Percentiles rank a stretch among this genome's conserved stretches.
Evolutionary conservation across 345 rosid genomes (phyloP).

Genomic region (Mangifera indica): DNA sequence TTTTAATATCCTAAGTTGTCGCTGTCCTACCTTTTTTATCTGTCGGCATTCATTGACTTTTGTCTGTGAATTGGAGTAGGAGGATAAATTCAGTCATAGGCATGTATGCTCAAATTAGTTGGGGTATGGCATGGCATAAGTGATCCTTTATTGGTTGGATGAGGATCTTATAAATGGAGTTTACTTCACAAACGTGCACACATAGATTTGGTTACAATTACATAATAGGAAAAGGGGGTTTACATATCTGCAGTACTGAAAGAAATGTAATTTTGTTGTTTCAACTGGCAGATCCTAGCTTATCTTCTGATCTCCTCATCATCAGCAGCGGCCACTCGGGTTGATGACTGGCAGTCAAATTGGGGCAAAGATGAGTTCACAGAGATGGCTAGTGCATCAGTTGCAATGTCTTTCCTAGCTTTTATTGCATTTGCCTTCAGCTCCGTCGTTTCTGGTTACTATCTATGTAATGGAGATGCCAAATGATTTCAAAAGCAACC

Average conservation of each 20-base stretch:
- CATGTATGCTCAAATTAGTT: neutral
- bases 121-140: neutral
- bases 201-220: neutral
- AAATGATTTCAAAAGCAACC: constrained; percentile 20
- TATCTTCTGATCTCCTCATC: constrained; percentile 90
- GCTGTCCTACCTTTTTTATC: neutral
- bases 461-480: constrained; percentile 46
- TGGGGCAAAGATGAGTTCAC: constrained; percentile 99
- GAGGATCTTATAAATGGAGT: neutral
- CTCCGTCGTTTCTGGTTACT: constrained; percentile 75
- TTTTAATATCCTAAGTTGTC: neutral
- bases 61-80: neutral
- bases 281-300: constrained; percentile 60
- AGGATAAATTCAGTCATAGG: neutral
- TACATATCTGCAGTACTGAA: neutral
- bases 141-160: neutral
- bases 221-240: neutral
- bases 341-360: constrained; percentile 89
- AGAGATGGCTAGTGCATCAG: constrained; percentile 84
- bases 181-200: neutral
- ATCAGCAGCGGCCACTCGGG: constrained; percentile 90
- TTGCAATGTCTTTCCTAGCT: constrained; percentile 76
- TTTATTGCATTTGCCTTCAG: constrained; percentile 75
- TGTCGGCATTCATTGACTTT: neutral
- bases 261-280: constrained; percentile 5